Evolutionary conservation across 2,329 filamentous ascomycete species (phyloP).

Genomic region (Aspergillus aculeatinus): DNA sequence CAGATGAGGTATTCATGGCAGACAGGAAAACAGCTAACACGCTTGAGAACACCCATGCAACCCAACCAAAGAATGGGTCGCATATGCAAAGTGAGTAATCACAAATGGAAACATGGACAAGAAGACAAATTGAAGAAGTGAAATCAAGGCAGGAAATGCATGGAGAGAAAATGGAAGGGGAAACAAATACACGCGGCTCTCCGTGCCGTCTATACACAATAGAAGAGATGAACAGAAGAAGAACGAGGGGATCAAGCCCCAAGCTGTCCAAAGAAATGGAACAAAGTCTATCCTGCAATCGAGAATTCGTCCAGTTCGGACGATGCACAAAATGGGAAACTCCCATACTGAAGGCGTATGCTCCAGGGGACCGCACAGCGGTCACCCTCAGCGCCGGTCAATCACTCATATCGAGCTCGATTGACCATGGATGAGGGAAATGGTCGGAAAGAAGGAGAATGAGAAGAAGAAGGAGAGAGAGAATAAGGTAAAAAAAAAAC

Average conservation of each 20-base stretch:
- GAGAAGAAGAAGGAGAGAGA: background rate
- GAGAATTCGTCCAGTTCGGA: conserved; percentile 11
- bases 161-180: background rate
- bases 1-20: conserved; percentile 4
- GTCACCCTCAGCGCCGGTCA: conserved; percentile 7
- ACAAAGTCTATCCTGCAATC: conserved; percentile 12
- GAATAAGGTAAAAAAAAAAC: background rate
- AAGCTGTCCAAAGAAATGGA: background rate
- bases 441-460: background rate
- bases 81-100: conserved; percentile 7
- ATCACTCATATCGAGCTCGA: background rate
- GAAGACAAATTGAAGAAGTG: background rate
- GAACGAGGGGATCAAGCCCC: background rate
- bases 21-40: conserved; percentile 1
- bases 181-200: no score
- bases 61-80: background rate
- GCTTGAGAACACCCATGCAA: background rate
- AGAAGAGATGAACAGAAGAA: no score
- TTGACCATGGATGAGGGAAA: background rate
- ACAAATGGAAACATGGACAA: conserved; percentile 1
- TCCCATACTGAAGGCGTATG: background rate
- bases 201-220: no score
- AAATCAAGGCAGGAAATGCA: background rate
- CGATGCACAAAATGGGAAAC: conserved; percentile 8
- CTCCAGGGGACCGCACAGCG: conserved; percentile 17